Conservation (phyloP, 2,329 filamentous ascomycete genomes). For the Penicillium italicum region DNA sequence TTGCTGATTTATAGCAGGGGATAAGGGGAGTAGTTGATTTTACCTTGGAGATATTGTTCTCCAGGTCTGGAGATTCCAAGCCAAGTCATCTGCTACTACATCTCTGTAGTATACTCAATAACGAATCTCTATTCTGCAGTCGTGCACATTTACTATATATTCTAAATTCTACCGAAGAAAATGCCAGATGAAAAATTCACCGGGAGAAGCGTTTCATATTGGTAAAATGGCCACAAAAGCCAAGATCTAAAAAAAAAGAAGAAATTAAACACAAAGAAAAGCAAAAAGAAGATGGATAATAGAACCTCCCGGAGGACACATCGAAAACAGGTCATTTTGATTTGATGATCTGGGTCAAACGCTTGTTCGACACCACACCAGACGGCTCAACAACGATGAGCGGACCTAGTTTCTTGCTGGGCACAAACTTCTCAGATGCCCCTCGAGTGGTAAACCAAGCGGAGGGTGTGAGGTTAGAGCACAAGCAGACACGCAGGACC, state of each 20-base stretch:
- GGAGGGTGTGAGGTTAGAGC: neutral
- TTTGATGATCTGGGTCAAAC: neutral
- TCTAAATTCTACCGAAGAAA: neutral
- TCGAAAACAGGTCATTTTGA: neutral
- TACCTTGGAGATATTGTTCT: conserved; percentile 25
- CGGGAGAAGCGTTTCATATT: neutral
- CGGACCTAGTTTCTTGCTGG: too few species aligned
- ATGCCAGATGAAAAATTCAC: too few species aligned
- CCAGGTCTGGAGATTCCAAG: conserved; percentile 12
- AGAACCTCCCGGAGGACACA: too few species aligned
- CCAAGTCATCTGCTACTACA: too few species aligned
- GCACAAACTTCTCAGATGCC: neutral
- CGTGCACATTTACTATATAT: neutral
- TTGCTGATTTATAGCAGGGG: conserved; percentile 49
- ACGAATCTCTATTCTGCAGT: too few species aligned
- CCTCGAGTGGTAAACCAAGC: neutral
- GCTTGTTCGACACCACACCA: neutral
- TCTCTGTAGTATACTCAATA: neutral
- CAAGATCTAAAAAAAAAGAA: neutral
- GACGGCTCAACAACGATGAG: too few species aligned
- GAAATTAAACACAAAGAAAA: too few species aligned
- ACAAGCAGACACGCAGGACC: neutral
- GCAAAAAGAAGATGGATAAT: too few species aligned
- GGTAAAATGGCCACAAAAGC: neutral
- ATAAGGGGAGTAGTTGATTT: conserved; percentile 42